phyloP scores from a whole-genome alignment of 345 rosid species.

The Combretum micranthum region DNA sequence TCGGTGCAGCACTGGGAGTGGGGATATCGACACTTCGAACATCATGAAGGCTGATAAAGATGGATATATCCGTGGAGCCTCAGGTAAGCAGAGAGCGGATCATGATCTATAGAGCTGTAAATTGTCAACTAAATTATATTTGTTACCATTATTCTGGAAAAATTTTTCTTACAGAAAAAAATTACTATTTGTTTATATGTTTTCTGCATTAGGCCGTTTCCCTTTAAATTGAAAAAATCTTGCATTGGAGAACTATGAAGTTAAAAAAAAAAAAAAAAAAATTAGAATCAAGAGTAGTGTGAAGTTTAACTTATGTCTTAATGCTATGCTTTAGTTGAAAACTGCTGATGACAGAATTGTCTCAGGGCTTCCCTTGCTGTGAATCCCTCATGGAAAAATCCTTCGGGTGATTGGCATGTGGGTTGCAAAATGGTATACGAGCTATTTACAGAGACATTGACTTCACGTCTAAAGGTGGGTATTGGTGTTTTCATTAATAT shows the following conservation, averaged over 20 bases:
- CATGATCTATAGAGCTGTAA: background rate
- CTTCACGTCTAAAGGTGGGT: constrained; percentile 74
- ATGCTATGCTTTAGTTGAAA: too few species aligned
- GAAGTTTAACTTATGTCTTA: background rate
- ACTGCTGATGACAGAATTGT: too few species aligned
- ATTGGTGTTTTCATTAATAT: constrained; percentile 4
- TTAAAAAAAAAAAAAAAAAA: too few species aligned
- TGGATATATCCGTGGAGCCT: constrained; percentile 74
- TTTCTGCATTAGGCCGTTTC: too few species aligned
- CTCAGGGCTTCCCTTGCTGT: constrained; percentile 55
- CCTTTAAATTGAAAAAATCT: too few species aligned
- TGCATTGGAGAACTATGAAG: too few species aligned
- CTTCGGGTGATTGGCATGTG: constrained; percentile 89
- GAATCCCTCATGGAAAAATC: constrained; percentile 88
- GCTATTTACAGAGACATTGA: constrained; percentile 60
- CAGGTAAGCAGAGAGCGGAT: constrained; percentile 42
- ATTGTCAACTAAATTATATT: too few species aligned
- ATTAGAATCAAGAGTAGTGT: background rate
- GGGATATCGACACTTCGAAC: constrained; percentile 84
- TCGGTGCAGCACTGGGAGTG: constrained; percentile 79
- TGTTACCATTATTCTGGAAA: background rate
- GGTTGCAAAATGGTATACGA: constrained; percentile 82
- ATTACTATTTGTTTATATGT: too few species aligned
- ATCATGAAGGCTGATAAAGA: constrained; percentile 79
- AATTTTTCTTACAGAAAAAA: too few species aligned